These are phyloP conservation scores for Cytospora leucostoma DNA, from an alignment of 2,329 filamentous ascomycete genomes.

Conservation along the genomic window DNA sequence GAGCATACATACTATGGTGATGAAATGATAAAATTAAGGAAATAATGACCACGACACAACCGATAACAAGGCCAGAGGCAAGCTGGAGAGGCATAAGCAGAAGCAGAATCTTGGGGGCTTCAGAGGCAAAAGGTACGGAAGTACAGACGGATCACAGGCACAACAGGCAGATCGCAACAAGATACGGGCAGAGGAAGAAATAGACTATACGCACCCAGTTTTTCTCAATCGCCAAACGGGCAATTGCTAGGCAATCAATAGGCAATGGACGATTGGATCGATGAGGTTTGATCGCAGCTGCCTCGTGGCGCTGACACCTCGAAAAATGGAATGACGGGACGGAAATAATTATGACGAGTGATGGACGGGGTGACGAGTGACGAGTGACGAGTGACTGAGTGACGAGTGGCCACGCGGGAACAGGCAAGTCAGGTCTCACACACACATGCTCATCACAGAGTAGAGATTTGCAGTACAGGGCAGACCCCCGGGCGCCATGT, in stretches of 20 bases:
- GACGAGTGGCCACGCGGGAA: constrained; percentile 19
- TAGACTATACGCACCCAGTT: background rate
- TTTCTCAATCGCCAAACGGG: too few species aligned
- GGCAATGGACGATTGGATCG: background rate
- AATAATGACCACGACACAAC: background rate
- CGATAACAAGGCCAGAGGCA: background rate
- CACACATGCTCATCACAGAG: constrained; percentile 15
- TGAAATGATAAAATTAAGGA: background rate
- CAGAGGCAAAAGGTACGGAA: background rate
- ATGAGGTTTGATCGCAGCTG: background rate
- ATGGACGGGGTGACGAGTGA: constrained; percentile 18
- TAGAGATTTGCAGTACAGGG: constrained; percentile 28
- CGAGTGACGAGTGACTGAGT: constrained; percentile 15
- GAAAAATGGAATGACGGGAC: constrained; percentile 11
- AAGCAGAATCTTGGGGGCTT: too few species aligned
- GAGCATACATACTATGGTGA: background rate
- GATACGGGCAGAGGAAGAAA: background rate
- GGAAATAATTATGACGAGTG: constrained; percentile 12
- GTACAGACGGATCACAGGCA: background rate
- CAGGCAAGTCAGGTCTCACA: constrained; percentile 16
- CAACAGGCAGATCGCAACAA: background rate
- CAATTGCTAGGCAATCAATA: background rate
- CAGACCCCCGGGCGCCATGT: constrained; percentile 28
- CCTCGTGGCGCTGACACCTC: background rate
- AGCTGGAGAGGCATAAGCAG: too few species aligned